Conservation (phyloP, 1,139 yeast species). For the Saccharomyces hybrid region DNA sequence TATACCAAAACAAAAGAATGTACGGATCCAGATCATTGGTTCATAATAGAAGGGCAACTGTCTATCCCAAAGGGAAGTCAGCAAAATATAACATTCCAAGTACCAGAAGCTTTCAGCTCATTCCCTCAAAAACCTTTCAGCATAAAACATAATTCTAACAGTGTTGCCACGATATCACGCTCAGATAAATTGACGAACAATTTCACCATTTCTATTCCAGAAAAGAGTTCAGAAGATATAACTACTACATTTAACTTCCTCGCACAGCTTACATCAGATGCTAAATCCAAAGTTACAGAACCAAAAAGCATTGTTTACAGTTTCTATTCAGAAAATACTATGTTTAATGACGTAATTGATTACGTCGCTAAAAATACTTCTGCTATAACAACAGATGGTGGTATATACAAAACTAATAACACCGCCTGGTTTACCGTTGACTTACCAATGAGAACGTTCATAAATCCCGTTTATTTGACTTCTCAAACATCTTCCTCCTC, state of each 20-base stretch:
- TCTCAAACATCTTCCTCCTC: conserved; percentile 14
- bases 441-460: conserved; percentile 20
- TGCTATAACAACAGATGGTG: conserved; percentile 21
- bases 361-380: conserved; percentile 16
- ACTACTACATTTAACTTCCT: conserved; percentile 24
- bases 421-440: conserved; percentile 28
- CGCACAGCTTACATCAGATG: conserved; percentile 15
- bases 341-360: conserved; percentile 16
- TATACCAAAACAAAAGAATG: conserved; percentile 19
- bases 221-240: conserved; percentile 8
- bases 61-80: conserved; percentile 17
- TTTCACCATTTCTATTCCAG: conserved; percentile 18
- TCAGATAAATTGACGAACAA: conserved; percentile 14
- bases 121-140: conserved; percentile 18
- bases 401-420: conserved; percentile 16
- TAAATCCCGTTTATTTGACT: conserved; percentile 17
- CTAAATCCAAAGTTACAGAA: conserved; percentile 10
- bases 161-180: conserved; percentile 17
- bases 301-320: conserved; percentile 17
- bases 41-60: conserved; percentile 22
- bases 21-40: conserved; percentile 24
- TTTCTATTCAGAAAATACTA: conserved; percentile 16
- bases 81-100: conserved; percentile 17
- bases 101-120: conserved; percentile 21
- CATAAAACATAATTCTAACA: conserved; percentile 13